Evolutionary conservation across 2,329 filamentous ascomycete species (phyloP), one percentile per base, ranked within the genome.

Genomic region (Dissoconium aciculare): DNA sequence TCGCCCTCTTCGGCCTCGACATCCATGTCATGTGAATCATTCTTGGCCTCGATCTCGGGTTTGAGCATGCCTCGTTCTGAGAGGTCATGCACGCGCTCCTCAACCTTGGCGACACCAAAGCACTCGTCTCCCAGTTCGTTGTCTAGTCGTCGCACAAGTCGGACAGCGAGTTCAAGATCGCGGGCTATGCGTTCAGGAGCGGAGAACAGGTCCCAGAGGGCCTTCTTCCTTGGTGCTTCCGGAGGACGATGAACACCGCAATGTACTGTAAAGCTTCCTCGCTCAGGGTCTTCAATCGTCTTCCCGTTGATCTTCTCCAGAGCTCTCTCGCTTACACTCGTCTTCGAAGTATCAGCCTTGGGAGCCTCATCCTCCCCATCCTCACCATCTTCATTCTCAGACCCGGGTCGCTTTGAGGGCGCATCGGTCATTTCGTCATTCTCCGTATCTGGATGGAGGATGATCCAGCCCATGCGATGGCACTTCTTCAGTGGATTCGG

Each of bases 401-500:
- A 17, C 11, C 11, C 15, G 37, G 36, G 31, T 44, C 36, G 6
- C 35, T 32, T 26, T 41, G 78, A 8, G 19, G 19, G n/a, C 8
- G 19, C n/a, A 8, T 23, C 19, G 74, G 9, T 70, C 69, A 43
- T 89, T 79, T n/a, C 70, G 66, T 38, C 69, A 13, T 68, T 64
- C 33, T 91, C 81, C 1, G 78, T 66, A 10, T 73, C 73, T 11
- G 83, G 78, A 48, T 95, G 79, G 6, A 98, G 67, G 69, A 95
- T 89, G 37, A 98, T 91, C 87, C 91, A 98, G 13, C 89, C 89
- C 55, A 98, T 95, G 13, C 89, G 78, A 52, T 98, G 89, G 50
- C 85, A 98, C 40, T 92, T 79, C 60, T 98, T 98, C 48, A 83
- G 78, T 2, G 89, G 89, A 50, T 98, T 98, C 0, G 89, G 89